Conservation (phyloP, 208 protist species). For the Polymyxa betae region DNA sequence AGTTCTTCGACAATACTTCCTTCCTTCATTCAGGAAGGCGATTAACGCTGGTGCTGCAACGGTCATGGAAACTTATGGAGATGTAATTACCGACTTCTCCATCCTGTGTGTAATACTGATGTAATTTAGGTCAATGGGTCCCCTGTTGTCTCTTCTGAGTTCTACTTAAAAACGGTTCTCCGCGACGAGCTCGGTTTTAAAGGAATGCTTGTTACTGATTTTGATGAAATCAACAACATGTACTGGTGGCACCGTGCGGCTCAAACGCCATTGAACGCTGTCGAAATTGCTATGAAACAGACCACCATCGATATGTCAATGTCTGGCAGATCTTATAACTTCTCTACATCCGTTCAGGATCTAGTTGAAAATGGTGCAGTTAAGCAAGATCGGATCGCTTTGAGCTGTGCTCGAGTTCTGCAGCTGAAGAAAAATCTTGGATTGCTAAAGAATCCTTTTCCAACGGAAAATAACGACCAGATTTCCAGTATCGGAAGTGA, state of each 20-base stretch:
- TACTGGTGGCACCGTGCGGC: conserved; percentile 56
- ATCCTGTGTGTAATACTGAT: background rate
- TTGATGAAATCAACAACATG: conserved; percentile 64
- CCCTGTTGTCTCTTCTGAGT: conserved; percentile 63
- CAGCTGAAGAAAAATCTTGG: conserved; percentile 66
- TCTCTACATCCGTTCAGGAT: background rate
- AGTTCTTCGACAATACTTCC: conserved; percentile 66
- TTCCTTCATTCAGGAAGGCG: conserved; percentile 65
- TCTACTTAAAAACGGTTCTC: conserved; percentile 58
- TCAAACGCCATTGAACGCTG: background rate
- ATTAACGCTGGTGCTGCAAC: conserved; percentile 48
- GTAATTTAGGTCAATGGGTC: conserved; percentile 65
- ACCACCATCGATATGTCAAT: conserved; percentile 68
- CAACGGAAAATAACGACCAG: background rate
- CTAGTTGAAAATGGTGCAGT: conserved; percentile 34
- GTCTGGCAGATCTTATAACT: conserved; percentile 53
- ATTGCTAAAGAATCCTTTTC: conserved; percentile 49
- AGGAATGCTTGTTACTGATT: conserved; percentile 71
- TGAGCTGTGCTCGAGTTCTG: conserved; percentile 48
- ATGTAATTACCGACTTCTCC: conserved; percentile 59
- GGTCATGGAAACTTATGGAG: conserved; percentile 52
- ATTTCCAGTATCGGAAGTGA: background rate
- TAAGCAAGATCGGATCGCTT: conserved; percentile 45
- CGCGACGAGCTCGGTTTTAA: conserved; percentile 67
- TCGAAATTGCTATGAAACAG: conserved; percentile 42